Evolutionary conservation across 2,329 filamentous ascomycete genomes (phyloP).

Genomic region (Alternaria alternata): DNA sequence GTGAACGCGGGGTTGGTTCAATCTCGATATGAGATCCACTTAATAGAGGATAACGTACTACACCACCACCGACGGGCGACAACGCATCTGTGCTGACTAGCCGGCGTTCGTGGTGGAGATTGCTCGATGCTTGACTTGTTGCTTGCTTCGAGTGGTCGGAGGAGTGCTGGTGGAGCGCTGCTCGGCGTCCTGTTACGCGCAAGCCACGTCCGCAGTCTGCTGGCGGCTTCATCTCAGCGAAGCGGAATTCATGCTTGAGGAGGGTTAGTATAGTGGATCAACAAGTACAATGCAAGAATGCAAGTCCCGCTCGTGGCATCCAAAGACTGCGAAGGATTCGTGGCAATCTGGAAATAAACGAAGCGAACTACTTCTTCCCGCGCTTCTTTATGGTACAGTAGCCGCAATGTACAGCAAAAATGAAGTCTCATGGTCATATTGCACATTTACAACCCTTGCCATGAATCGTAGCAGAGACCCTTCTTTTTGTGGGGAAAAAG

Average conservation of each 20-base stretch:
- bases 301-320: conserved; percentile 8
- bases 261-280: conserved; percentile 20
- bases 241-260: conserved; percentile 17
- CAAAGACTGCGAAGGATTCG: conserved; percentile 8
- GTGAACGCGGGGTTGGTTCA: conserved; percentile 32
- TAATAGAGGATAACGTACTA: conserved; percentile 10
- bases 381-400: not conserved
- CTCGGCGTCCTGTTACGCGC: conserved; percentile 23
- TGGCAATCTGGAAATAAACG: not conserved
- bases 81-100: conserved; percentile 23
- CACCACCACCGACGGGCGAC: conserved; percentile 27
- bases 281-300: conserved; percentile 3
- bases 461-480: conserved; percentile 10
- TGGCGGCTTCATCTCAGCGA: conserved; percentile 17
- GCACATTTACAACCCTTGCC: not conserved
- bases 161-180: conserved; percentile 17
- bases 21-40: conserved; percentile 33
- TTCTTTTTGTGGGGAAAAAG: conserved; percentile 1
- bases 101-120: conserved; percentile 30
- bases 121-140: conserved; percentile 16
- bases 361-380: not conserved
- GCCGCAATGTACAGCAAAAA: not conserved
- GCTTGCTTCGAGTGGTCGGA: conserved; percentile 24
- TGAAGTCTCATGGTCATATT: not conserved
- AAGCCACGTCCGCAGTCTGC: conserved; percentile 15